Evolutionary conservation across 1,139 yeast species (phyloP), one percentile per base, ranked within the genome.

Genomic region (Yamadazyma oceani): DNA sequence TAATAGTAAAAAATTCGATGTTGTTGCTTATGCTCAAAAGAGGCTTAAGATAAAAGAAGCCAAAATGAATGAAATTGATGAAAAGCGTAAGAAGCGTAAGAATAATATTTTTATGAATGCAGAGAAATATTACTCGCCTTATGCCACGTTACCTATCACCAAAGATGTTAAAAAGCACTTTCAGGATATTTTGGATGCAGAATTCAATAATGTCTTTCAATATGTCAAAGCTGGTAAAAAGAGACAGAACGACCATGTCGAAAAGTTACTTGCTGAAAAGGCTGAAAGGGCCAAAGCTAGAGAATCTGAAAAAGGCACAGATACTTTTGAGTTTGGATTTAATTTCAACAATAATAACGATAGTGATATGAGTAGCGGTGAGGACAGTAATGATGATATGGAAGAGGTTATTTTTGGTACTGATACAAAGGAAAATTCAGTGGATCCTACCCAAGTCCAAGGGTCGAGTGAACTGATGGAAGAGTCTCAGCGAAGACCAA

Each of bases 1-100:
- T 7, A 26, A 28, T 24, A n/a, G n/a, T n/a, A 65, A 63, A 34
- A 46, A 53, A 6, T 75, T 81, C 44, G 83, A 83, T 55, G 68
- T 83, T 32, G 75, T 69, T 10, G 75, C 62, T 26, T 80, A 80
- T 51, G 81, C 87, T 0, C 58, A 63, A 10, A 67, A 68, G 32
- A 62, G 87, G 36, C 47, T 66, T 13, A 53, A 49, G 6, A 53
- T 67, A 5, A 39, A 39, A 14, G 49, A 57, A 17, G 42, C 51
- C 12, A 51, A 50, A 12, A 47, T 48, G n/a, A 39, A 48, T n/a
- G 51, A 51, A 2, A 41, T 57, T 7, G 53, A 53, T 12, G 41
- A 50, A 16, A 55, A 46, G 39, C 50, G 50, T 32, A 56, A 46
- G 21, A 50, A 43, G 35, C 55, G 65, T 19, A 51, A 54, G 7